Conservation (phyloP, 192 early-diverging fungal species). For the Backusella parvicylindrica region DNA sequence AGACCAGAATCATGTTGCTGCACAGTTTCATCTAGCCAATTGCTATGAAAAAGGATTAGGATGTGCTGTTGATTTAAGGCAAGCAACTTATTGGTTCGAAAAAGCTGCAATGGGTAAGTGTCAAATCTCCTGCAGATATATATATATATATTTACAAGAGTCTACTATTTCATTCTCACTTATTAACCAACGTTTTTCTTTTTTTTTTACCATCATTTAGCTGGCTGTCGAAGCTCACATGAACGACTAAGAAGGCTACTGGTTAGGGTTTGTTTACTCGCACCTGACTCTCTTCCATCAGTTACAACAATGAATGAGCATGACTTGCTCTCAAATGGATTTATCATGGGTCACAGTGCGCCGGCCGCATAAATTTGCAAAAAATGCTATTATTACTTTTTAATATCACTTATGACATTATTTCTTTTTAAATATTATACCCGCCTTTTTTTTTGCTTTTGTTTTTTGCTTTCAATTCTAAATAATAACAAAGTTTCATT, state of each 20-base stretch:
- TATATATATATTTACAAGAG: neutral
- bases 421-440: neutral
- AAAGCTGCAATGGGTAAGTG: conserved; percentile 60
- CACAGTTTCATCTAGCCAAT: conserved; percentile 49
- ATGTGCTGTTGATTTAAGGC: conserved; percentile 13
- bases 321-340: neutral
- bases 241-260: conserved; percentile 43
- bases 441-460: neutral
- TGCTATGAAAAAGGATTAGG: conserved; percentile 50
- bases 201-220: neutral
- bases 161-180: neutral
- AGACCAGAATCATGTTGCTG: conserved; percentile 58
- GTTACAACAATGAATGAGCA: conserved; percentile 4
- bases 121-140: conserved; percentile 32
- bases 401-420: neutral
- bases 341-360: conserved; percentile 36
- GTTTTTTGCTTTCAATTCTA: neutral
- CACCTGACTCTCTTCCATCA: neutral
- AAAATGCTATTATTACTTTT: neutral
- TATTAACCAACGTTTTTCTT: neutral
- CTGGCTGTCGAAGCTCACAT: conserved; percentile 47
- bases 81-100: conserved; percentile 38
- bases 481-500: neutral
- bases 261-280: conserved; percentile 26
- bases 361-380: conserved; percentile 39